Percentiles rank a stretch among this genome's conserved stretches.
These are phyloP conservation scores for Tephrocybe sp. DNA, from an alignment of 768 basidiomycete species.

Conservation along the genomic window DNA sequence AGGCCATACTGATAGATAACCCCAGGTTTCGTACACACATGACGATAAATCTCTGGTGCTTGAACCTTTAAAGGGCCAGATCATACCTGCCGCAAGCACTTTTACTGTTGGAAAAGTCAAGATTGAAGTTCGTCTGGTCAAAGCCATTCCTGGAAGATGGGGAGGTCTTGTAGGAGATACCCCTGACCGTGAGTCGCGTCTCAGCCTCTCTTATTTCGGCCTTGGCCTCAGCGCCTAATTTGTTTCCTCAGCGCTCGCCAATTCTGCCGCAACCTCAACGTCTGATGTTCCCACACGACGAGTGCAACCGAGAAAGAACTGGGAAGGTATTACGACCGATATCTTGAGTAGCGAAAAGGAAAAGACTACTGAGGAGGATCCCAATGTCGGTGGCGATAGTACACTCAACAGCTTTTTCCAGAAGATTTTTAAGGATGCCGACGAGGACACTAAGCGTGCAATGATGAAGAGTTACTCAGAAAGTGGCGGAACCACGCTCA, in stretches of 20 bases:
- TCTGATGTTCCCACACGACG: slow-evolving; percentile 29
- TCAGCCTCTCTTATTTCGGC: not conserved
- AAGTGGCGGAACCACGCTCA: slow-evolving; percentile 91
- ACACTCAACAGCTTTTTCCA: slow-evolving; percentile 89
- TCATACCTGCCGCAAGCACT: slow-evolving; percentile 59
- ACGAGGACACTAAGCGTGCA: slow-evolving; percentile 86
- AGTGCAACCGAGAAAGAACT: slow-evolving; percentile 64
- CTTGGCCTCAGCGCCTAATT: slow-evolving; percentile 2
- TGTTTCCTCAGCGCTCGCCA: slow-evolving; percentile 25
- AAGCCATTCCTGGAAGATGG: slow-evolving; percentile 72
- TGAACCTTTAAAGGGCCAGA: slow-evolving; percentile 80
- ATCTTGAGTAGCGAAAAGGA: slow-evolving; percentile 71
- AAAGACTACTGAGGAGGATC: slow-evolving; percentile 68
- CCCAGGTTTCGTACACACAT: slow-evolving; percentile 57
- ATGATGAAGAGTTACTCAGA: slow-evolving; percentile 99
- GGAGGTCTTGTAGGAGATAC: slow-evolving; percentile 68
- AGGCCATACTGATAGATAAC: not conserved
- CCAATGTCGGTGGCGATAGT: slow-evolving; percentile 86
- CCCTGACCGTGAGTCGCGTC: slow-evolving; percentile 61
- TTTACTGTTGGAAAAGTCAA: slow-evolving; percentile 82
- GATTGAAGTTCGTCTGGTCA: slow-evolving; percentile 78
- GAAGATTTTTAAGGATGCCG: slow-evolving; percentile 86
- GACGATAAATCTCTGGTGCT: slow-evolving; percentile 71
- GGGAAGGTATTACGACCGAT: slow-evolving; percentile 77
- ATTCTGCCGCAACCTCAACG: slow-evolving; percentile 25